Base-by-base conservation (phyloP, 2,329 filamentous ascomycete genomes). In the Purpureocillium takamizusanense region DNA sequence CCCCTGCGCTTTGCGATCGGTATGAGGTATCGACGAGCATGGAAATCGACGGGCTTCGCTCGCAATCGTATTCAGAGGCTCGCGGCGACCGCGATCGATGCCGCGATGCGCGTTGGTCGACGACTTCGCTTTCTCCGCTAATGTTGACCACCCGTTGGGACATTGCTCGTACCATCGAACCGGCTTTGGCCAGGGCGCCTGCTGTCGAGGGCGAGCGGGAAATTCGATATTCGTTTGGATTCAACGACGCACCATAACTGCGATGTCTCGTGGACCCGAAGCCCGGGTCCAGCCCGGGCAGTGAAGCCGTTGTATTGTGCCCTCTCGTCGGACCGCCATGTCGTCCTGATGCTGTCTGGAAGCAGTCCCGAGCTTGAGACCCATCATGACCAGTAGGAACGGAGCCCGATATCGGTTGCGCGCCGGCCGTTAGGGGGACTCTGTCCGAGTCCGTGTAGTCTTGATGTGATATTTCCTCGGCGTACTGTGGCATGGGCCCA, bases 141-240 rank as follows among this genome's bases (percentile, higher is more conserved):
- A 98, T 76, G 55, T 97, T 97, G 54, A 98, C 92, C 40, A 98
- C 89, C 67, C 92, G 86, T 65, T 95, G 89, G 25, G 94, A 97
- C 79, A 98, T 94, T 44, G 78, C 78, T 47, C 83, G 76, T 61
- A 89, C 77, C 50, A 88, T 86, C 8, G 83, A 86, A 33, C 83
- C 77, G 43, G 84, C 83, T 49, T 78, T 72, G 17, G 73, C 76
- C 37, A 89, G 59, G 14, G 83, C 81, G 18, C 74, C 75, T 10
- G 76, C 72, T 8, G 74, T 71, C 14, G 80, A 81, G 2, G 76
- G 68, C 2, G 81, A 78, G 30, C 81, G 67, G 32, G 82, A 83
- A 33, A 72, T 66, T 37, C 70, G 67, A 42, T 63, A 59, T 17
- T 69, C 69, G 15, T 62, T 65, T 7, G 77, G 76, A 21, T 61